Percentiles rank a stretch among this genome's conserved stretches.
phyloP scores from a whole-genome alignment of 768 basidiomycete species.

The Rhizopogon vinicolor region DNA sequence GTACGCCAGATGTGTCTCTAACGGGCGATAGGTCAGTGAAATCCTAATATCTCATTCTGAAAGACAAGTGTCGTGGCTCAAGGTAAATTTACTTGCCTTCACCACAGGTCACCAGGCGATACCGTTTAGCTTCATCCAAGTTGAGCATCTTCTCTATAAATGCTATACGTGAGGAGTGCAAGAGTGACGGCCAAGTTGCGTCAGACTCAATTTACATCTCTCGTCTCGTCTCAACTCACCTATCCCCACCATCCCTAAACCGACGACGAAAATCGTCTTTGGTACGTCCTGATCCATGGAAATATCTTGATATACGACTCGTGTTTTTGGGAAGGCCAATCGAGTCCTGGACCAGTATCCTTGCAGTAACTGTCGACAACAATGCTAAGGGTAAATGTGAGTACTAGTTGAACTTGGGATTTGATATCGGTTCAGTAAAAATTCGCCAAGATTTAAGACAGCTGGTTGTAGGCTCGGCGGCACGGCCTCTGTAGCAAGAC shows the following conservation, averaged over 20 bases:
- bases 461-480: too few relatives aligned
- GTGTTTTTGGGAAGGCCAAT: background rate
- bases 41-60: constrained; percentile 10
- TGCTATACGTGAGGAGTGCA: constrained; percentile 26
- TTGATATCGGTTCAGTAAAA: background rate
- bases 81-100: constrained; percentile 35
- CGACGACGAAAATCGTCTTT: constrained; percentile 28
- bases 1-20: constrained; percentile 46
- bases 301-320: background rate
- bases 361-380: background rate
- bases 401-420: background rate
- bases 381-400: background rate
- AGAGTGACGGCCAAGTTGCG: background rate
- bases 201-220: background rate
- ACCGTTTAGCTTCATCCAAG: constrained; percentile 44
- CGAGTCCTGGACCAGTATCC: background rate
- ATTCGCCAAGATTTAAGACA: background rate
- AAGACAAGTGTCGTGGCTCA: constrained; percentile 16
- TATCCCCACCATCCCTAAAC: constrained; percentile 61
- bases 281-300: background rate
- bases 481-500: too few relatives aligned
- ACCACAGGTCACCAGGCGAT: constrained; percentile 55
- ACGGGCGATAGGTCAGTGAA: constrained; percentile 3
- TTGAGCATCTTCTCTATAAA: constrained; percentile 69
- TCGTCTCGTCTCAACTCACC: constrained; percentile 24